Evolutionary conservation across 805 yeast species (phyloP).

Genomic region (Saccharomycopsis fibuligera): DNA sequence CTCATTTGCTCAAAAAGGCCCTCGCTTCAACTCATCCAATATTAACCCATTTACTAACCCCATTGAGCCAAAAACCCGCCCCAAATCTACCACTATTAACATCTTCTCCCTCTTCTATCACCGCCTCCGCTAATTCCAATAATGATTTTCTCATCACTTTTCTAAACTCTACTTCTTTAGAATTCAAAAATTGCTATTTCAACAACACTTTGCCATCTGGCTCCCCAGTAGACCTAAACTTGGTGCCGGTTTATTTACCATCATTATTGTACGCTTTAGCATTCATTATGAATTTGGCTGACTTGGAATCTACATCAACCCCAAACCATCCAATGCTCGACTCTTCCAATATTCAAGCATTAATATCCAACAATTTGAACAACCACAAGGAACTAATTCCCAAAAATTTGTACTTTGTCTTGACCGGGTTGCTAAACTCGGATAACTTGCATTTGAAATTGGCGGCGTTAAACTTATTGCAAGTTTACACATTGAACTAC

Average conservation of each 20-base stretch:
- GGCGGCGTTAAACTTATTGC: conserved; percentile 10
- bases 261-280: conserved; percentile 14
- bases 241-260: conserved; percentile 7
- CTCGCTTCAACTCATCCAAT: not conserved
- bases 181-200: not conserved
- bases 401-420: conserved; percentile 8
- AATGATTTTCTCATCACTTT: not conserved
- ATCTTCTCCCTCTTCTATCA: not conserved
- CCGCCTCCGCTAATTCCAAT: not conserved
- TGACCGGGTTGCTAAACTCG: conserved; percentile 12
- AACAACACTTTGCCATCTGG: conserved; percentile 6
- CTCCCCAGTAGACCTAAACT: conserved; percentile 2
- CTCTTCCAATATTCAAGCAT: not conserved
- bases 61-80: not conserved
- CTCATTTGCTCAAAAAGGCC: not conserved
- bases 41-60: not conserved
- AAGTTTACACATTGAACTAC: conserved; percentile 1
- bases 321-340: not conserved
- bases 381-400: conserved; percentile 1
- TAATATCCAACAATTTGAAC: too few relatives aligned
- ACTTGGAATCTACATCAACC: not conserved
- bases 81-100: too few relatives aligned
- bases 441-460: conserved; percentile 10
- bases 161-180: not conserved
- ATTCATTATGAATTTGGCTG: conserved; percentile 1